Percentiles rank a stretch among this genome's conserved stretches.
These are phyloP conservation scores for Suillus americanus DNA, from an alignment of 768 basidiomycete species.

Conservation along the genomic window DNA sequence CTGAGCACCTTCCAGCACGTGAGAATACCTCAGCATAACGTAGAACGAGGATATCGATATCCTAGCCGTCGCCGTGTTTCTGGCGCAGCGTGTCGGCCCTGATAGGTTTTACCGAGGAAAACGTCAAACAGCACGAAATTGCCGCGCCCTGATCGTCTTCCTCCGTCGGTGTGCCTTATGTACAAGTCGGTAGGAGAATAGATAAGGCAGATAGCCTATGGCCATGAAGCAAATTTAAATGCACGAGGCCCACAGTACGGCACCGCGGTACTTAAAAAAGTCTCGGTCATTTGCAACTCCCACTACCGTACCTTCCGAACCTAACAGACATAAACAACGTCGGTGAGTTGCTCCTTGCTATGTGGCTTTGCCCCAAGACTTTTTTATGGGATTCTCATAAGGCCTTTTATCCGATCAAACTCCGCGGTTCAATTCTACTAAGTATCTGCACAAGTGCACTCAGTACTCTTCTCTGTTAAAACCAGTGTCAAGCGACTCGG, in stretches of 20 bases:
- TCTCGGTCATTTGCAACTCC: neutral
- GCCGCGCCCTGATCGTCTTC: neutral
- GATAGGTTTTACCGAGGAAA: neutral
- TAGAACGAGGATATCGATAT: slow-evolving; percentile 1
- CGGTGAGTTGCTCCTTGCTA: neutral
- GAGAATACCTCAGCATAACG: neutral
- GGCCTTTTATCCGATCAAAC: neutral
- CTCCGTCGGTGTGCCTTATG: neutral
- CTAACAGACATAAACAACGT: neutral
- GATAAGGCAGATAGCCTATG: neutral
- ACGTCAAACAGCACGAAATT: slow-evolving; percentile 1
- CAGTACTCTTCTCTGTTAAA: neutral
- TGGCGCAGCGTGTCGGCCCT: neutral
- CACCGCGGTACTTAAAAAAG: neutral
- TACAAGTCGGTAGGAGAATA: neutral
- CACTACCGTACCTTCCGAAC: neutral
- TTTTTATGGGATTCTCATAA: too few relatives aligned
- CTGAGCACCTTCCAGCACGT: neutral
- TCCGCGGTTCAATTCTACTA: neutral
- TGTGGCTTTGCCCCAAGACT: too few relatives aligned
- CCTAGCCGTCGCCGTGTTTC: neutral
- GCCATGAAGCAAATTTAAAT: neutral
- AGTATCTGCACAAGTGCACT: neutral
- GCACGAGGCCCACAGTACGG: neutral
- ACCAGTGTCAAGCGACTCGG: neutral